Percentiles rank a stretch among this genome's conserved stretches.
phyloP scores from a whole-genome alignment of 2,329 filamentous ascomycete species.

The Bipolaris victoriae region DNA sequence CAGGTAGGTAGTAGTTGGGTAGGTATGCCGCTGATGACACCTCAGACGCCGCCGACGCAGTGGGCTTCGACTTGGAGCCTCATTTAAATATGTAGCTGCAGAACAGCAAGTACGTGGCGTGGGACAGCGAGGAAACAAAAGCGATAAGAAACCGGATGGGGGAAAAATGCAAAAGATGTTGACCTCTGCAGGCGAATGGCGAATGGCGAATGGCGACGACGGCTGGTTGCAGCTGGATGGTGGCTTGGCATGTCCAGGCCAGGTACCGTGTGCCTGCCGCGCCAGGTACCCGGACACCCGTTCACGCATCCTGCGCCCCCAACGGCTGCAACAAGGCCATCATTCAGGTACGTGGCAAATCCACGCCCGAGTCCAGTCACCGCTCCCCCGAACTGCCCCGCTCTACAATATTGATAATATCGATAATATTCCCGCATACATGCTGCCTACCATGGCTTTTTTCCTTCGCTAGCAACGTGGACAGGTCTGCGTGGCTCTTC shows the following conservation, averaged over 20 bases:
- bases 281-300: conserved; percentile 7
- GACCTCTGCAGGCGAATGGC: neutral
- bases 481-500: neutral
- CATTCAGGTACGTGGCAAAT: conserved; percentile 6
- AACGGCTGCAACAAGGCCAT: neutral
- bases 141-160: neutral
- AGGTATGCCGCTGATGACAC: neutral
- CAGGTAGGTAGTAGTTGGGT: too few species aligned
- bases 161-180: neutral
- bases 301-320: conserved; percentile 6
- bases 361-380: neutral
- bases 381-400: neutral
- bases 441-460: neutral
- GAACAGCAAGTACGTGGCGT: neutral
- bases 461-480: conserved; percentile 1
- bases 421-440: neutral
- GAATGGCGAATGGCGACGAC: neutral
- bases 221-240: neutral
- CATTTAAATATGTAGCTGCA: neutral
- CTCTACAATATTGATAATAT: neutral
- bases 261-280: conserved; percentile 1
- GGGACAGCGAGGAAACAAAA: neutral
- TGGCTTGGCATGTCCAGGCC: neutral
- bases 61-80: neutral
- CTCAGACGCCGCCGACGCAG: neutral